A percentile compares a stretch with the other conserved stretches of the same genome.
These are phyloP conservation scores for Fusarium praegraminearum DNA, from an alignment of 2,329 filamentous ascomycete genomes.

Conservation along the genomic window DNA sequence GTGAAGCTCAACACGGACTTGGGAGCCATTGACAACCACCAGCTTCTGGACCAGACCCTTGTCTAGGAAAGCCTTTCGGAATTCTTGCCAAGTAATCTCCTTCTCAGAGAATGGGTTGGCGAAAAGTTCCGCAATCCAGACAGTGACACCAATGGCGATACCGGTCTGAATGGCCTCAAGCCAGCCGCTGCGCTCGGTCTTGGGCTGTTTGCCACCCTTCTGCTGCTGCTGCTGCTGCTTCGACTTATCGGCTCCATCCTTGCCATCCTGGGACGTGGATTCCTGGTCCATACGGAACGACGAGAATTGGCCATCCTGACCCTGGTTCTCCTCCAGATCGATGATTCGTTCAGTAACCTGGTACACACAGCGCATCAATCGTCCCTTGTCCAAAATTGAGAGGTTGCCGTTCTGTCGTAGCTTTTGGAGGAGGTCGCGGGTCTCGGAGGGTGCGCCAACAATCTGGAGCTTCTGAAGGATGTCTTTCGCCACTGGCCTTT, in stretches of 20 bases:
- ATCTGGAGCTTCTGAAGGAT: constrained; percentile 72
- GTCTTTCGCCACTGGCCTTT: constrained; percentile 69
- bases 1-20: constrained; percentile 84
- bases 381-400: constrained; percentile 55
- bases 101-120: constrained; percentile 60
- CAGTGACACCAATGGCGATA: constrained; percentile 65
- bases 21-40: constrained; percentile 77
- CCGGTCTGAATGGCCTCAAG: constrained; percentile 53
- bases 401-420: constrained; percentile 69
- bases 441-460: constrained; percentile 76
- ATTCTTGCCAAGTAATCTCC: constrained; percentile 98
- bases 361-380: constrained; percentile 54
- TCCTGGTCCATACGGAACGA: constrained; percentile 42
- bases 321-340: constrained; percentile 46
- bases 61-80: constrained; percentile 91
- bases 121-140: constrained; percentile 58
- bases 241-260: constrained; percentile 40
- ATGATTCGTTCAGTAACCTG: constrained; percentile 54
- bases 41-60: constrained; percentile 96
- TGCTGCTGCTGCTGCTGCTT: constrained; percentile 47
- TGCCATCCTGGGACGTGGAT: constrained; percentile 40
- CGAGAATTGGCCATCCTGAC: constrained; percentile 36
- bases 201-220: constrained; percentile 50
- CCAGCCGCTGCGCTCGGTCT: constrained; percentile 53
- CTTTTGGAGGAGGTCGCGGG: constrained; percentile 68